phyloP scores from a whole-genome alignment of 257 asterid species.

The Lavandula angustifolia region DNA sequence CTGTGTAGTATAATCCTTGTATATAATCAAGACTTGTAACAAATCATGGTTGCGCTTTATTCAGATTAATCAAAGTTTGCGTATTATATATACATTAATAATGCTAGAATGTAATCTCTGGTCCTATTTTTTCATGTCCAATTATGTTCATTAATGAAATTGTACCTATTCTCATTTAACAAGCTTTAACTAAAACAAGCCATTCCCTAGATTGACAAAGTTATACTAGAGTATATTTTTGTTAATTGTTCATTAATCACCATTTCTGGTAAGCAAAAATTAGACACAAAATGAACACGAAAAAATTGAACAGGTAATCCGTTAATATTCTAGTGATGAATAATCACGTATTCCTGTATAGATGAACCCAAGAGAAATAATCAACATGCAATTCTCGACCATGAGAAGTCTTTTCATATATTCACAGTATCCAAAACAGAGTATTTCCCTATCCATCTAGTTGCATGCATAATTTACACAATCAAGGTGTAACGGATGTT shows the following conservation, averaged over 20 bases:
- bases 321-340: not conserved
- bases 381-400: not conserved
- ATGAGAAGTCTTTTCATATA: not conserved
- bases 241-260: too few relatives aligned
- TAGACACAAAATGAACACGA: too few relatives aligned
- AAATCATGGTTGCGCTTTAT: not conserved
- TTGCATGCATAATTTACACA: not conserved
- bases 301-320: too few relatives aligned
- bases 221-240: too few relatives aligned
- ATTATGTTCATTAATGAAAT: too few relatives aligned
- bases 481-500: not conserved
- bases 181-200: too few relatives aligned
- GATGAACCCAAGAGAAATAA: not conserved
- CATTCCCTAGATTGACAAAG: too few relatives aligned
- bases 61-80: not conserved
- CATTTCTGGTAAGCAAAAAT: too few relatives aligned
- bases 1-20: not conserved
- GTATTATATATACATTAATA: too few relatives aligned
- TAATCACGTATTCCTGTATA: not conserved
- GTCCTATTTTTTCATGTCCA: too few relatives aligned
- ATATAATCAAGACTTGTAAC: not conserved
- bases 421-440: not conserved
- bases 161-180: too few relatives aligned
- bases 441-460: not conserved
- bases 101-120: too few relatives aligned